A percentile compares a stretch with the other conserved stretches of the same genome.
Conservation (phyloP, 768 basidiomycete genomes). For the Psilocybe cyanescens region DNA sequence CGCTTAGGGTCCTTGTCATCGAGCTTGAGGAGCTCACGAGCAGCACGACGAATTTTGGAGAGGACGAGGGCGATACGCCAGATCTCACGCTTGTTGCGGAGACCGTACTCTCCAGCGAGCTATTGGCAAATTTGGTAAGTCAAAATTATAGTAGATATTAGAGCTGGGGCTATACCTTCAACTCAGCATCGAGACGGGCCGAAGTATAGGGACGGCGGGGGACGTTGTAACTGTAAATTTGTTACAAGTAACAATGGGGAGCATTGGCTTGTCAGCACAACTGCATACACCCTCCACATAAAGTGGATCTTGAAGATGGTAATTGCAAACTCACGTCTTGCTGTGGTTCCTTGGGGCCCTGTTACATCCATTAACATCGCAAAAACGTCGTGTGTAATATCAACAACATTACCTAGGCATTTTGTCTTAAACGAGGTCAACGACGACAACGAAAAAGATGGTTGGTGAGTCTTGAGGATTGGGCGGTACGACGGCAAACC, state of each 20-base stretch:
- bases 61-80: conserved; percentile 99
- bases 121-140: conserved; percentile 32
- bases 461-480: conserved; percentile 22
- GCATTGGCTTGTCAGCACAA: conserved; percentile 67
- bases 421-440: conserved; percentile 61
- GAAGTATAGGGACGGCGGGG: conserved; percentile 97
- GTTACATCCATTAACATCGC: conserved; percentile 35
- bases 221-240: conserved; percentile 89
- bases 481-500: conserved; percentile 18
- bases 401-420: conserved; percentile 79
- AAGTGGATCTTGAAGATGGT: conserved; percentile 67
- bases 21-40: conserved; percentile 99
- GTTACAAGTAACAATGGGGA: conserved; percentile 58
- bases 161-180: conserved; percentile 71
- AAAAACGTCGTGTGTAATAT: conserved; percentile 13
- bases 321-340: conserved; percentile 82
- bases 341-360: conserved; percentile 92
- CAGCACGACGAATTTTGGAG: conserved; percentile 99
- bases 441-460: conserved; percentile 20
- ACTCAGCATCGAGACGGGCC: conserved; percentile 98
- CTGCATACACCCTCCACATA: conserved; percentile 64
- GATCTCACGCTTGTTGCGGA: conserved; percentile 99
- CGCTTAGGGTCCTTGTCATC: conserved; percentile 99
- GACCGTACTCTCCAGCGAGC: conserved; percentile 99
- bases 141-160: background rate